Evolutionary conservation across 345 rosid species (phyloP).

Genomic region (Durio zibethinus): DNA sequence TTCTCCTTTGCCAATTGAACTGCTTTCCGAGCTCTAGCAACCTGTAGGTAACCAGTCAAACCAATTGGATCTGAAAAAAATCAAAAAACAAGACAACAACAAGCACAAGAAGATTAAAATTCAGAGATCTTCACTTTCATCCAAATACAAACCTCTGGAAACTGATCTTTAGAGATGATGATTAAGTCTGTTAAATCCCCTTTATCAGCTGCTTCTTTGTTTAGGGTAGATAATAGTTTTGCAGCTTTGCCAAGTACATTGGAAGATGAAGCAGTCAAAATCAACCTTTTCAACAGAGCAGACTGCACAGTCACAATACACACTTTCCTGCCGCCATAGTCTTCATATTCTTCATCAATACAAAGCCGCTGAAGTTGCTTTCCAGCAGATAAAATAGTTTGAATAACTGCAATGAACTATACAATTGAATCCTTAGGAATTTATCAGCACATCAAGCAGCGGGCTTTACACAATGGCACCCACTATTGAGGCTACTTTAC

Average conservation of each 20-base stretch:
- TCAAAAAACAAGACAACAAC: neutral
- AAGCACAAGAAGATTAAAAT: slow-evolving; percentile 2
- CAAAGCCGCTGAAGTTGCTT: slow-evolving; percentile 68
- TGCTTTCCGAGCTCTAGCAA: slow-evolving; percentile 59
- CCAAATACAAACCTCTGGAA: slow-evolving; percentile 59
- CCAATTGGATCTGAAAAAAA: slow-evolving; percentile 3
- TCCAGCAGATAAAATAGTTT: slow-evolving; percentile 69
- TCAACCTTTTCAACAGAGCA: slow-evolving; percentile 55
- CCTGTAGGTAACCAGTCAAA: slow-evolving; percentile 38
- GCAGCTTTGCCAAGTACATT: slow-evolving; percentile 58
- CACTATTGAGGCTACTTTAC: neutral
- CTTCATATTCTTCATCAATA: slow-evolving; percentile 36
- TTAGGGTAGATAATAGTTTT: slow-evolving; percentile 60
- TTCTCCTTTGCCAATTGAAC: slow-evolving; percentile 60
- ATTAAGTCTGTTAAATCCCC: slow-evolving; percentile 66
- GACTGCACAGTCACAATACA: slow-evolving; percentile 37
- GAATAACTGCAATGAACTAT: slow-evolving; percentile 87
- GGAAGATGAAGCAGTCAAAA: slow-evolving; percentile 68
- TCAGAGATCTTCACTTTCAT: slow-evolving; percentile 1
- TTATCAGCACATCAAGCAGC: slow-evolving; percentile 17
- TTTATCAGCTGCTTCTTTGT: slow-evolving; percentile 74
- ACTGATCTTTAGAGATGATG: slow-evolving; percentile 51
- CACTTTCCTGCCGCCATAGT: slow-evolving; percentile 18
- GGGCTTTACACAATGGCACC: neutral
- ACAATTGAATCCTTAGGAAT: slow-evolving; percentile 35